phyloP scores from a whole-genome alignment of 306 rosid genomes.

The Neltuma alba region DNA sequence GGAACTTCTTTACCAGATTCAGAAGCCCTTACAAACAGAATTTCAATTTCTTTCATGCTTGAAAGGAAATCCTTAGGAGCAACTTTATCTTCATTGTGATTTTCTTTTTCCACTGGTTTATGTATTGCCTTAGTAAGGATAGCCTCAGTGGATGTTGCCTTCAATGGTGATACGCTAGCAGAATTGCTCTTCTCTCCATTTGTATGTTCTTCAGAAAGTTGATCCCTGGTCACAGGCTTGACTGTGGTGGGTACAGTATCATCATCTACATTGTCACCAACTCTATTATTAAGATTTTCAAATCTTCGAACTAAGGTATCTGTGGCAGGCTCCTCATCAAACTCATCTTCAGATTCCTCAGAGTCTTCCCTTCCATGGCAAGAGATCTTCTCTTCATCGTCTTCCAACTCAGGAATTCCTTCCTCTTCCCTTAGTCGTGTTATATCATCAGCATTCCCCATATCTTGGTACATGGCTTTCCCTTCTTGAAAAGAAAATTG shows the following conservation, averaged over 20 bases:
- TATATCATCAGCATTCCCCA: slow-evolving; percentile 54
- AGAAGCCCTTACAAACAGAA: slow-evolving; percentile 68
- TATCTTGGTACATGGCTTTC: slow-evolving; percentile 48
- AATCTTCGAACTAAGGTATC: slow-evolving; percentile 68
- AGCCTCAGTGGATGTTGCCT: slow-evolving; percentile 45
- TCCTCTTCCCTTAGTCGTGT: slow-evolving; percentile 61
- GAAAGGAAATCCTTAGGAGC: slow-evolving; percentile 71
- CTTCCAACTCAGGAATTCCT: slow-evolving; percentile 71
- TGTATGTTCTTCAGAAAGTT: slow-evolving; percentile 51
- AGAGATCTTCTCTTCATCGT: slow-evolving; percentile 60
- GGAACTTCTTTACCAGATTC: slow-evolving; percentile 90
- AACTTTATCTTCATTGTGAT: slow-evolving; percentile 58
- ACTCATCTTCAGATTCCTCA: slow-evolving; percentile 74
- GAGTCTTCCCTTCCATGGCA: slow-evolving; percentile 63
- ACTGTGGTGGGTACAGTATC: slow-evolving; percentile 47
- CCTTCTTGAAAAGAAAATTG: slow-evolving; percentile 78
- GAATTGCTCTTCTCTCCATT: slow-evolving; percentile 57
- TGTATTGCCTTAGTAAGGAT: slow-evolving; percentile 41
- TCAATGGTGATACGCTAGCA: slow-evolving; percentile 43
- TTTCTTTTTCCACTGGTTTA: slow-evolving; percentile 51
- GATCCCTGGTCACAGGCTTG: slow-evolving; percentile 47
- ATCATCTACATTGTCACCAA: slow-evolving; percentile 51
- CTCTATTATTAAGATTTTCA: slow-evolving; percentile 74
- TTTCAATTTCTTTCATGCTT: slow-evolving; percentile 77
- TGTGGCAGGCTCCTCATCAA: slow-evolving; percentile 72